Conservation (phyloP, 106 monocot genomes). For the Chionographis japonica region DNA sequence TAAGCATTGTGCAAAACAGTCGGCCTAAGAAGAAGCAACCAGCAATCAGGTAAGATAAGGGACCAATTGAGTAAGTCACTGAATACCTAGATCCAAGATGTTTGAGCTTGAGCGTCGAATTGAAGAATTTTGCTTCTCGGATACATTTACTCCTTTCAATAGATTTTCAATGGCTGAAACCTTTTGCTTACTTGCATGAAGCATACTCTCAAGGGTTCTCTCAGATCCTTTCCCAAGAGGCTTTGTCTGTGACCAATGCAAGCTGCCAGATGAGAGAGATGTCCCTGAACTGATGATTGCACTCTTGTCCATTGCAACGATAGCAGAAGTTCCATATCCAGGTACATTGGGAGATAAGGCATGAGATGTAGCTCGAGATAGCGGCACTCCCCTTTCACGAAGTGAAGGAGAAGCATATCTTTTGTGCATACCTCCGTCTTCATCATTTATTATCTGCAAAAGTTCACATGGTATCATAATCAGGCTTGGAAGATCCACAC, state of each 20-base stretch:
- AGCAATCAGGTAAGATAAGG: not conserved
- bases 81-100: constrained; percentile 96
- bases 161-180: constrained; percentile 98
- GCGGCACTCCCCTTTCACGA: constrained; percentile 68
- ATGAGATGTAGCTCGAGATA: constrained; percentile 46
- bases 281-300: constrained; percentile 49
- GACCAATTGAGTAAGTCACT: constrained; percentile 12
- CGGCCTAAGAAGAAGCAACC: no score
- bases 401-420: constrained; percentile 92
- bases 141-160: constrained; percentile 74
- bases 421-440: constrained; percentile 96
- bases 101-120: constrained; percentile 56
- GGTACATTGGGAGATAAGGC: constrained; percentile 31
- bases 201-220: constrained; percentile 86
- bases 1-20: not conserved
- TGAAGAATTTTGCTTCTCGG: constrained; percentile 57
- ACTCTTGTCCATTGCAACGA: constrained; percentile 93
- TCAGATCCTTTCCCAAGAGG: constrained; percentile 53
- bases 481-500: not conserved
- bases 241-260: constrained; percentile 53
- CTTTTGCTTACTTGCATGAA: constrained; percentile 94
- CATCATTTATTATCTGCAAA: constrained; percentile 82
- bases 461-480: not conserved
- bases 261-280: constrained; percentile 44
- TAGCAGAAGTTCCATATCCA: constrained; percentile 94